phyloP scores from a whole-genome alignment of 371 early-diverging fungal genomes.

The Mucor indicus region DNA sequence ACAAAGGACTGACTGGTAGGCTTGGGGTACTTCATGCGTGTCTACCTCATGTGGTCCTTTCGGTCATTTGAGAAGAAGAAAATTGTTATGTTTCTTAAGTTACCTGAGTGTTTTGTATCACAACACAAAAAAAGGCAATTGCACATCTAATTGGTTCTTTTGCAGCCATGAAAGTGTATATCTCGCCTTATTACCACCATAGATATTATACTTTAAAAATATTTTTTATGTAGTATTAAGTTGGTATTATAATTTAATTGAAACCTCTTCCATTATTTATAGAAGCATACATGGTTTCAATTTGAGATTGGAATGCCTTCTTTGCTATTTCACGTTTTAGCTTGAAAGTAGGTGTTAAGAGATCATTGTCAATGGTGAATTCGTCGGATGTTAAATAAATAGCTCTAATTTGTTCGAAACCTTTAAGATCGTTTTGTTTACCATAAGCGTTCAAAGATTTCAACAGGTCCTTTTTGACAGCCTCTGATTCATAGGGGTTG shows the following conservation, averaged over 20 bases:
- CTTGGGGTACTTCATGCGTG: too few species aligned
- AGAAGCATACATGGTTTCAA: constrained; percentile 66
- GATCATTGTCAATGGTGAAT: constrained; percentile 84
- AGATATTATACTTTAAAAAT: too few species aligned
- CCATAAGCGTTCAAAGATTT: constrained; percentile 60
- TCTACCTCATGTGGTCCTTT: too few species aligned
- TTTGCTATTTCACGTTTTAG: constrained; percentile 78
- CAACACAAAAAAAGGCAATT: too few species aligned
- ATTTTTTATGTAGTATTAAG: too few species aligned
- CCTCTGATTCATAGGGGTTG: constrained; percentile 57
- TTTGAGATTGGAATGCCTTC: constrained; percentile 54
- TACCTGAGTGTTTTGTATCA: too few species aligned
- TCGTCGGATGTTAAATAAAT: constrained; percentile 69
- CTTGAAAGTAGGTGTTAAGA: constrained; percentile 85
- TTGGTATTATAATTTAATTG: constrained; percentile 5
- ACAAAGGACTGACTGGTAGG: too few species aligned
- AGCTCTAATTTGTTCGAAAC: constrained; percentile 84
- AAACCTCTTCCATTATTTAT: constrained; percentile 43
- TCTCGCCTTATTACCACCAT: too few species aligned
- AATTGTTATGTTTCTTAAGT: too few species aligned
- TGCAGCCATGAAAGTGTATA: too few species aligned
- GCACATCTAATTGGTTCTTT: too few species aligned
- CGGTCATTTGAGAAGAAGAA: too few species aligned
- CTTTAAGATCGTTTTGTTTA: constrained; percentile 71
- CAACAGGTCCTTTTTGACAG: constrained; percentile 59